phyloP scores from a whole-genome alignment of 2,329 filamentous ascomycete genomes.

The Penicillium occitanis region DNA sequence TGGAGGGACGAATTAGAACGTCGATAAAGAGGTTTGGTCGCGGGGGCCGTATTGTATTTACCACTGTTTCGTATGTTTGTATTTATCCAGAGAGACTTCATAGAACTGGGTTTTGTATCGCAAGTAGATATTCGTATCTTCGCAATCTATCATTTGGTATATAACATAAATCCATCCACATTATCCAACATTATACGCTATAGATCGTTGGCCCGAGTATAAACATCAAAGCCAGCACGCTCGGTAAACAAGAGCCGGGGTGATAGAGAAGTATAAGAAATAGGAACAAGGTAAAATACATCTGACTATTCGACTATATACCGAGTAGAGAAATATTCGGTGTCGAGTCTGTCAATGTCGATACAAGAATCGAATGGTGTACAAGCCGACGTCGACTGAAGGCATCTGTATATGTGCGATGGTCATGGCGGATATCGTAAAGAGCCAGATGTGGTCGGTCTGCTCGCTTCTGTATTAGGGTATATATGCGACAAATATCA shows the following conservation, averaged over 20 bases:
- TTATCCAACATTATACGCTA: slow-evolving; percentile 7
- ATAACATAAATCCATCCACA: slow-evolving; percentile 5
- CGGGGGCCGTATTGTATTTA: slow-evolving; percentile 8
- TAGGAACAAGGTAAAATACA: not conserved
- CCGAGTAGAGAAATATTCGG: not conserved
- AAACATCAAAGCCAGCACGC: slow-evolving; percentile 6
- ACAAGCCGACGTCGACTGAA: not conserved
- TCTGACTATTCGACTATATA: not conserved
- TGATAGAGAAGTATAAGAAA: not conserved
- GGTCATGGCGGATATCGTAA: not conserved
- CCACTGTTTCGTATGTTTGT: not conserved
- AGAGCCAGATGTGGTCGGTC: not conserved
- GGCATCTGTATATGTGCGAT: not conserved
- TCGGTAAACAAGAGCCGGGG: slow-evolving; percentile 17
- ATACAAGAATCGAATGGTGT: not conserved
- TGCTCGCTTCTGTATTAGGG: not conserved
- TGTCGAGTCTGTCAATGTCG: not conserved
- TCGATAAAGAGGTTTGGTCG: not conserved
- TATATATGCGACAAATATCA: not conserved
- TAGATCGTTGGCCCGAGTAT: not conserved
- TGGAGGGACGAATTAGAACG: not conserved
- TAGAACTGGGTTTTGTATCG: not conserved
- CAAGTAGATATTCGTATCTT: not conserved
- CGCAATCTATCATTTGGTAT: not conserved
- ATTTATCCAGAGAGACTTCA: not conserved